A percentile compares a stretch with the other conserved stretches of the same genome.
Evolutionary conservation across 2,329 filamentous ascomycete genomes (phyloP).

Genomic region (Botryotinia globosa): DNA sequence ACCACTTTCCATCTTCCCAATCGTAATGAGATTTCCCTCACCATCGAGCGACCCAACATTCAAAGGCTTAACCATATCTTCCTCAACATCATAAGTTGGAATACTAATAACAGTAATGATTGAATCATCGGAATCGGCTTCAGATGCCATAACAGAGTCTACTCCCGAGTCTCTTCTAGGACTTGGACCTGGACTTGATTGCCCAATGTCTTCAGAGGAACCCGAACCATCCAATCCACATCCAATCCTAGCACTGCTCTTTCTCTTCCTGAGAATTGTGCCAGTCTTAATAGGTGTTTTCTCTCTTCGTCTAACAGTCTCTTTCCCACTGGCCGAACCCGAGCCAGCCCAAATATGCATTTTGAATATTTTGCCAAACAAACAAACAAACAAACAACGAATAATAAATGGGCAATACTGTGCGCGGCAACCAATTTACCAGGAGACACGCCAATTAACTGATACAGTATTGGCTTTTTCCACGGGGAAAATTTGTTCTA

Average conservation of each 20-base stretch:
- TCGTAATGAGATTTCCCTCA: not conserved
- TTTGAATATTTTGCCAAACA: not conserved
- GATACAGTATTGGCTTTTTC: not conserved
- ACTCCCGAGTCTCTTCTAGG: not conserved
- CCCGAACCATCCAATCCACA: not conserved
- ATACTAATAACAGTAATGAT: not conserved
- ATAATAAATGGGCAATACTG: not conserved
- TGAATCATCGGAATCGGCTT: not conserved
- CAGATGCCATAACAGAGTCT: not conserved
- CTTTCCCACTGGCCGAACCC: not conserved
- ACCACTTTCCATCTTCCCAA: not conserved
- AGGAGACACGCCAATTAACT: not conserved
- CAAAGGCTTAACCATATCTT: not conserved
- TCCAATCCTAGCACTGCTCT: conserved; percentile 2
- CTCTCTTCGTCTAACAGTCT: not conserved
- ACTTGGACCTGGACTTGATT: not conserved
- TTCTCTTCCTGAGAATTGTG: not conserved
- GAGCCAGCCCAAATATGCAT: conserved; percentile 15
- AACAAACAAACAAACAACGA: not conserved
- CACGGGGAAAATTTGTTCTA: not conserved
- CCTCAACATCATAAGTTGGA: not conserved
- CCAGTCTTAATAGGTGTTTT: not conserved
- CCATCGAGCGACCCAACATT: not conserved
- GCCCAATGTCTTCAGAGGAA: not conserved
- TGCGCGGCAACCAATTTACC: not conserved